Percentiles rank a stretch among this genome's conserved stretches.
These are phyloP conservation scores for Candida easanensis DNA, from an alignment of 805 yeast genomes.

Conservation along the genomic window DNA sequence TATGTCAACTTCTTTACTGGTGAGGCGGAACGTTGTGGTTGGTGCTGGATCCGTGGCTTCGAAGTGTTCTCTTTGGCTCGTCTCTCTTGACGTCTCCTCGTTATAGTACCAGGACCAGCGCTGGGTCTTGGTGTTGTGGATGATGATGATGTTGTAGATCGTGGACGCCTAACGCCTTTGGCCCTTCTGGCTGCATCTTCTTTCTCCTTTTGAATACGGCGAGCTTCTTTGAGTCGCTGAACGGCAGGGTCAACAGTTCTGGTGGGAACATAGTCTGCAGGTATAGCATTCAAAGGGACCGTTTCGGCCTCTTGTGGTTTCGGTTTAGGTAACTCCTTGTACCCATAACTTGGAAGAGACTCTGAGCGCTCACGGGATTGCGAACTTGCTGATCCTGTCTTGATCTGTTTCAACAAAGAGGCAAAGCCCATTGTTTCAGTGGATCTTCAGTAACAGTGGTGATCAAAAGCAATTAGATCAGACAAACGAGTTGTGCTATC, in stretches of 20 bases:
- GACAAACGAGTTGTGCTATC: too few species aligned
- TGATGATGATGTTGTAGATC: slow-evolving; percentile 1
- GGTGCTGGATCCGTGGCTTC: not conserved
- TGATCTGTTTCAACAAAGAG: slow-evolving; percentile 19
- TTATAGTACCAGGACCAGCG: not conserved
- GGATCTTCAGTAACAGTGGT: too few species aligned
- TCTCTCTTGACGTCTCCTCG: slow-evolving; percentile 1
- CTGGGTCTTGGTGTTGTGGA: slow-evolving; percentile 1
- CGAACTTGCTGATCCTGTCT: slow-evolving; percentile 16
- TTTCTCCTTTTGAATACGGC: slow-evolving; percentile 49
- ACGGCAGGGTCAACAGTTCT: slow-evolving; percentile 66
- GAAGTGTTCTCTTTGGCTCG: not conserved
- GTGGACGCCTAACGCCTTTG: slow-evolving; percentile 2
- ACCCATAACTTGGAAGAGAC: too few species aligned
- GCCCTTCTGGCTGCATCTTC: slow-evolving; percentile 26
- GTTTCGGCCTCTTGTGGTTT: not conserved
- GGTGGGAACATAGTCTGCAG: slow-evolving; percentile 2
- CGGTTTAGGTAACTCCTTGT: not conserved
- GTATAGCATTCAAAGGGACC: slow-evolving; percentile 8
- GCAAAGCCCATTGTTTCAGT: slow-evolving; percentile 19
- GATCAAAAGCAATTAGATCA: too few species aligned
- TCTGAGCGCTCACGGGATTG: too few species aligned
- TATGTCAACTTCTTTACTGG: slow-evolving; percentile 47
- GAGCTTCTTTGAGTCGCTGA: slow-evolving; percentile 60
- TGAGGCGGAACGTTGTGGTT: not conserved